These are phyloP conservation scores for Plenodomus biglobosus DNA, from an alignment of 2,329 filamentous ascomycete genomes.

Conservation along the genomic window DNA sequence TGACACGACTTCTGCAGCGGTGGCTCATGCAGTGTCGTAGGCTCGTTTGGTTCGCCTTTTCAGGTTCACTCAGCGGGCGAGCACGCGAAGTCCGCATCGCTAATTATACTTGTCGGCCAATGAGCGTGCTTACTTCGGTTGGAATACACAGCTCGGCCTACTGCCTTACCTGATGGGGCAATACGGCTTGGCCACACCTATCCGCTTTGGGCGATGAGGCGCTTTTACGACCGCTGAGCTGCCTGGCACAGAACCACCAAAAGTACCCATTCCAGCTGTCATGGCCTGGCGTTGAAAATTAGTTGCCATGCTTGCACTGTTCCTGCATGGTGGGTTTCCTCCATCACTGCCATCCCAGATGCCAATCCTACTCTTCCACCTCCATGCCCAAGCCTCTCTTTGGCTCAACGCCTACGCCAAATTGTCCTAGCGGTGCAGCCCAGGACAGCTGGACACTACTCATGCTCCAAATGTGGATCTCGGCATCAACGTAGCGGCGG, in stretches of 20 bases:
- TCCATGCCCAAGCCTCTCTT: slow-evolving; percentile 28
- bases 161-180: slow-evolving; percentile 33
- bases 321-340: slow-evolving; percentile 24
- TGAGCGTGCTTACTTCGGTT: slow-evolving; percentile 24
- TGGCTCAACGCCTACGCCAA: slow-evolving; percentile 37
- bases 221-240: slow-evolving; percentile 31
- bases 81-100: slow-evolving; percentile 37
- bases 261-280: slow-evolving; percentile 35
- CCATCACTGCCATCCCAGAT: slow-evolving; percentile 15
- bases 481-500: slow-evolving; percentile 42
- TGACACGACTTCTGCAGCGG: slow-evolving; percentile 29
- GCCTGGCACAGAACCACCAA: slow-evolving; percentile 28
- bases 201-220: slow-evolving; percentile 30
- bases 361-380: slow-evolving; percentile 36
- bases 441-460: slow-evolving; percentile 42
- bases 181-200: slow-evolving; percentile 15
- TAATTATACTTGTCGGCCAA: slow-evolving; percentile 37
- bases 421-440: slow-evolving; percentile 27
- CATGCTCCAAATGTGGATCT: slow-evolving; percentile 41
- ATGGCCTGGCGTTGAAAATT: slow-evolving; percentile 32
- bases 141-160: slow-evolving; percentile 16
- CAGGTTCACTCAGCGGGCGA: slow-evolving; percentile 33
- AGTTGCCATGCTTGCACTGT: slow-evolving; percentile 31
- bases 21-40: slow-evolving; percentile 30
- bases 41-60: slow-evolving; percentile 25